These are phyloP conservation scores for Ligustrum vulgare DNA, from an alignment of 257 asterid species.

Conservation along the genomic window DNA sequence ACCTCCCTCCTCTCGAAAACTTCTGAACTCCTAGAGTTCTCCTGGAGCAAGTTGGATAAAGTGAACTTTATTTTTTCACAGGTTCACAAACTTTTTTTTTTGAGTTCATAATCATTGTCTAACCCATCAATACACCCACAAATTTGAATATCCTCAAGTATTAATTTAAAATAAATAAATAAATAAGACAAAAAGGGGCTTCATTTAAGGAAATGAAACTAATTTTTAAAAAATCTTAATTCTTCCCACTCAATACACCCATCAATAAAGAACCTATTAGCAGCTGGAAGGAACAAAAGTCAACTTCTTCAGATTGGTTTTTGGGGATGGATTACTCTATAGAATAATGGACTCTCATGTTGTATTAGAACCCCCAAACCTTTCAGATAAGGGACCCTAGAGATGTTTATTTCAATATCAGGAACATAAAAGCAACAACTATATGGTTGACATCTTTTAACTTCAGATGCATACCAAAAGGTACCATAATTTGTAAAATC, in stretches of 20 bases:
- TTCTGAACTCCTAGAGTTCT: too few species aligned
- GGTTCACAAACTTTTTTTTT: too few species aligned
- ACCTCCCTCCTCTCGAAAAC: too few species aligned
- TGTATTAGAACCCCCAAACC: not conserved
- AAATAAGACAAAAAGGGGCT: too few species aligned
- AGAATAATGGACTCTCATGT: too few species aligned
- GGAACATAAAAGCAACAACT: not conserved
- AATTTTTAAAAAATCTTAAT: not conserved
- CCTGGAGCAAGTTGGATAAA: too few species aligned
- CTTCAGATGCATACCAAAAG: not conserved
- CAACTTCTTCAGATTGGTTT: not conserved
- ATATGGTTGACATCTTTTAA: not conserved
- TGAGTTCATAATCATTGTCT: too few species aligned
- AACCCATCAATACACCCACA: too few species aligned
- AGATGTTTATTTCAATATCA: not conserved
- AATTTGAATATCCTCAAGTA: too few species aligned
- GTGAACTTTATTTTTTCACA: too few species aligned
- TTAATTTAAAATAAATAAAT: too few species aligned
- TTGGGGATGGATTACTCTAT: not conserved
- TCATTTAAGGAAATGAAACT: too few species aligned
- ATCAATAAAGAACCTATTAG: not conserved
- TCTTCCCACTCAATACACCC: not conserved
- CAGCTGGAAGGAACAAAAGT: not conserved
- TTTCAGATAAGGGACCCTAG: not conserved
- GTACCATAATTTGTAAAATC: not conserved